phyloP scores from a whole-genome alignment of 2,329 filamentous ascomycete species.

The Aspergillus tubingensis region DNA sequence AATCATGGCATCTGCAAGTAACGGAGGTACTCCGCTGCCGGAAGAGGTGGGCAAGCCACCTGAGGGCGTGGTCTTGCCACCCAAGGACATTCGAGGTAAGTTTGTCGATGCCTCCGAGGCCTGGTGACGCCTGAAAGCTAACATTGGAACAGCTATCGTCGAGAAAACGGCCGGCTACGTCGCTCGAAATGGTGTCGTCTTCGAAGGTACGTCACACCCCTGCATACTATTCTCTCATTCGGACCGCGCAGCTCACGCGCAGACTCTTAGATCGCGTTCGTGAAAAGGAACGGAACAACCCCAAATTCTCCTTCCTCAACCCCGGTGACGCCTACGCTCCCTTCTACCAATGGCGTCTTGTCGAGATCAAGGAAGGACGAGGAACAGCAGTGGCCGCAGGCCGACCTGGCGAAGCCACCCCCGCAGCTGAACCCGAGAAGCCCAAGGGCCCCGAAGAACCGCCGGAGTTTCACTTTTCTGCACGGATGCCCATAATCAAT shows the following conservation, averaged over 20 bases:
- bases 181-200: slow-evolving; percentile 64
- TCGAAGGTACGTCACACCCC: slow-evolving; percentile 58
- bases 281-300: slow-evolving; percentile 77
- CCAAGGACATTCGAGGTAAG: slow-evolving; percentile 72
- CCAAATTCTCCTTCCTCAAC: slow-evolving; percentile 89
- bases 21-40: slow-evolving; percentile 42
- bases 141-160: slow-evolving; percentile 60
- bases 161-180: slow-evolving; percentile 96
- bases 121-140: slow-evolving; percentile 20
- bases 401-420: slow-evolving; percentile 64
- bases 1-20: slow-evolving; percentile 45
- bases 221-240: background rate
- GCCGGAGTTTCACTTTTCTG: slow-evolving; percentile 86
- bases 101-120: slow-evolving; percentile 2
- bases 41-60: slow-evolving; percentile 75
- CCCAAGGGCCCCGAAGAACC: slow-evolving; percentile 83
- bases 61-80: slow-evolving; percentile 80
- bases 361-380: slow-evolving; percentile 80
- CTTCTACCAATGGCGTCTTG: slow-evolving; percentile 88
- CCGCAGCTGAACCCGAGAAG: slow-evolving; percentile 60
- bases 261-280: slow-evolving; percentile 67
- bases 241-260: background rate
- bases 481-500: slow-evolving; percentile 95
- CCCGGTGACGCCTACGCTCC: slow-evolving; percentile 78
- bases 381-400: slow-evolving; percentile 78